A percentile compares a stretch with the other conserved stretches of the same genome.
phyloP scores from a whole-genome alignment of 331 rosid species.

The Prunus yedoensis region DNA sequence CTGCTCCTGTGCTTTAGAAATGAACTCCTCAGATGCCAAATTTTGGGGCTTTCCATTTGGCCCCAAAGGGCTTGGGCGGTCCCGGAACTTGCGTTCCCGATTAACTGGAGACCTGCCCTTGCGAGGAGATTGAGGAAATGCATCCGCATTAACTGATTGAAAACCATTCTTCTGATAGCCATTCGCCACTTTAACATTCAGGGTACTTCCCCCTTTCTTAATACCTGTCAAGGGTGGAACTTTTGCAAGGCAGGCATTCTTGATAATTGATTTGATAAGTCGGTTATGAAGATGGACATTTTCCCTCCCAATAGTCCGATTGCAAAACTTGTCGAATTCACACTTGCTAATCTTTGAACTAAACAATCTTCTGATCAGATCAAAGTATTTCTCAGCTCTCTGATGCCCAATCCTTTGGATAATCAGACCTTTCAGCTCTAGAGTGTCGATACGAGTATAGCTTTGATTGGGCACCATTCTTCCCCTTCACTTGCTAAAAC shows the following conservation, averaged over 20 bases:
- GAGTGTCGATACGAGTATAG: slow-evolving; percentile 60
- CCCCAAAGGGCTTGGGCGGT: slow-evolving; percentile 57
- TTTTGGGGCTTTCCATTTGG: slow-evolving; percentile 57
- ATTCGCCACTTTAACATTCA: slow-evolving; percentile 43
- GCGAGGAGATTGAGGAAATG: slow-evolving; percentile 42
- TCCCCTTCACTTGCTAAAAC: slow-evolving; percentile 18
- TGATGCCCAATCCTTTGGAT: slow-evolving; percentile 63
- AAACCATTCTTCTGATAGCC: slow-evolving; percentile 35
- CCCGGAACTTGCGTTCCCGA: slow-evolving; percentile 48
- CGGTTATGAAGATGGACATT: slow-evolving; percentile 75
- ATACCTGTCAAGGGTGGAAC: slow-evolving; percentile 53
- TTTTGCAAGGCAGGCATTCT: slow-evolving; percentile 71
- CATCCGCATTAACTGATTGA: slow-evolving; percentile 49
- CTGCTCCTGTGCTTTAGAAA: slow-evolving; percentile 64
- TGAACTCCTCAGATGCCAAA: slow-evolving; percentile 40
- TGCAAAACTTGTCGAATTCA: slow-evolving; percentile 66
- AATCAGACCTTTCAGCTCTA: slow-evolving; percentile 71
- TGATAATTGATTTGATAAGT: slow-evolving; percentile 62
- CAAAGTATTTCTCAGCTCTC: slow-evolving; percentile 70
- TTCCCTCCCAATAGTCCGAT: slow-evolving; percentile 68
- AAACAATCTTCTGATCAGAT: slow-evolving; percentile 60
- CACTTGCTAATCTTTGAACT: slow-evolving; percentile 64
- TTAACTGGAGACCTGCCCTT: slow-evolving; percentile 48
- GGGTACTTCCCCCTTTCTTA: slow-evolving; percentile 34
- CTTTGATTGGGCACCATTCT: slow-evolving; percentile 47